These are phyloP conservation scores for Pseudognaphalium luteoalbum DNA, from an alignment of 129 eudicot species.

Conservation along the genomic window DNA sequence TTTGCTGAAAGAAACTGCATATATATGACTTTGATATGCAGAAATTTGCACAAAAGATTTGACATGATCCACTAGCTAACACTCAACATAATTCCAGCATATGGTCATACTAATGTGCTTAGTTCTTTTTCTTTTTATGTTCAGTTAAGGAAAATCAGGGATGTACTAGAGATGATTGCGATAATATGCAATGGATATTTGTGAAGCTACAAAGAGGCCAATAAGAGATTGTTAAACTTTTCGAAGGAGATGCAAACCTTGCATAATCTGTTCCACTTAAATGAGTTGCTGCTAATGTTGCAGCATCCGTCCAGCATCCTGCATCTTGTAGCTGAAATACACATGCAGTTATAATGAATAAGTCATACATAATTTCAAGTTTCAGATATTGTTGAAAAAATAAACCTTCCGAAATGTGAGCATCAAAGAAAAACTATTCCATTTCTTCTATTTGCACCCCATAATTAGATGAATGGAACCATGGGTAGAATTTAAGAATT, in stretches of 20 bases:
- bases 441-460: not conserved
- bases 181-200: conserved; percentile 4
- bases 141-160: not conserved
- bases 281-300: conserved; percentile 98
- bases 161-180: not conserved
- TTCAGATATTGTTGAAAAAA: not conserved
- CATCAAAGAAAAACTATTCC: not conserved
- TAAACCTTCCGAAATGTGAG: not conserved
- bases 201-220: conserved; percentile 2
- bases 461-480: too few species aligned
- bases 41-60: not conserved
- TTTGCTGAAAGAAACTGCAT: not conserved
- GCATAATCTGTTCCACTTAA: conserved; percentile 91
- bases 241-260: conserved; percentile 47
- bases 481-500: not conserved
- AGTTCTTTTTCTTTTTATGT: not conserved
- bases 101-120: not conserved
- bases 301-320: conserved; percentile 99
- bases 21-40: not conserved
- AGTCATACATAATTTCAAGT: not conserved
- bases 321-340: conserved; percentile 91
- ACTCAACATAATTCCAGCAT: not conserved
- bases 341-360: conserved; percentile 22
- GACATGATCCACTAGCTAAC: not conserved
- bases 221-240: conserved; percentile 6